Conservation (phyloP, 1,139 yeast genomes). For the Yamadazyma dendronema region DNA sequence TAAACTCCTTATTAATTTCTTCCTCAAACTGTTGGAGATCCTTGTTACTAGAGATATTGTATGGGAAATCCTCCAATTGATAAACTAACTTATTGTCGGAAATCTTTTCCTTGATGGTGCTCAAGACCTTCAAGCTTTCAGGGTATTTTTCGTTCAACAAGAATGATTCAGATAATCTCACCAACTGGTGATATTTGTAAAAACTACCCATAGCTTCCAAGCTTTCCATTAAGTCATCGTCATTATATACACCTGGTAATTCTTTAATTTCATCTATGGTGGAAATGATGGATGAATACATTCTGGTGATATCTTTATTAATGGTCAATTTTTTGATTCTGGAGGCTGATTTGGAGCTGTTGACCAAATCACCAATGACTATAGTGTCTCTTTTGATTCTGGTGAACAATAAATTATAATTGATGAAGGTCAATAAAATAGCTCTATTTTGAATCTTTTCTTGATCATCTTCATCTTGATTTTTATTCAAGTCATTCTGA, state of each 20-base stretch:
- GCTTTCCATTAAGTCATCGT: constrained; percentile 61
- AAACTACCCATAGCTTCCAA: constrained; percentile 50
- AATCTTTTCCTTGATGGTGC: constrained; percentile 27
- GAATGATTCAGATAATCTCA: constrained; percentile 50
- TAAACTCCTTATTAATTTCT: constrained; percentile 27
- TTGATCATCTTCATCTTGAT: constrained; percentile 44
- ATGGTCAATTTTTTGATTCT: constrained; percentile 27
- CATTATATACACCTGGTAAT: constrained; percentile 89
- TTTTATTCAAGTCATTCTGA: constrained; percentile 44
- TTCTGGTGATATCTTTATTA: constrained; percentile 46
- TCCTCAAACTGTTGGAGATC: constrained; percentile 29
- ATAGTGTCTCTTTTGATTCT: constrained; percentile 70
- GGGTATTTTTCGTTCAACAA: constrained; percentile 42
- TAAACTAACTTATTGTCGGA: constrained; percentile 19
- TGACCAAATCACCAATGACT: constrained; percentile 35
- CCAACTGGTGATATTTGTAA: constrained; percentile 43
- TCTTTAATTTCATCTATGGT: constrained; percentile 62
- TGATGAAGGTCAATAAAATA: constrained; percentile 70
- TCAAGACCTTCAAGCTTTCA: constrained; percentile 56
- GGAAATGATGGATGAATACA: constrained; percentile 47
- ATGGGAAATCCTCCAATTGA: constrained; percentile 36
- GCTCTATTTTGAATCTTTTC: constrained; percentile 70
- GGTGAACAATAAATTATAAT: constrained; percentile 63
- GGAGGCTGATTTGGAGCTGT: constrained; percentile 7
- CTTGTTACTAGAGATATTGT: constrained; percentile 34